Conservation (phyloP, 108 stramenopile genomes). For the Parietichytrium sp. region DNA sequence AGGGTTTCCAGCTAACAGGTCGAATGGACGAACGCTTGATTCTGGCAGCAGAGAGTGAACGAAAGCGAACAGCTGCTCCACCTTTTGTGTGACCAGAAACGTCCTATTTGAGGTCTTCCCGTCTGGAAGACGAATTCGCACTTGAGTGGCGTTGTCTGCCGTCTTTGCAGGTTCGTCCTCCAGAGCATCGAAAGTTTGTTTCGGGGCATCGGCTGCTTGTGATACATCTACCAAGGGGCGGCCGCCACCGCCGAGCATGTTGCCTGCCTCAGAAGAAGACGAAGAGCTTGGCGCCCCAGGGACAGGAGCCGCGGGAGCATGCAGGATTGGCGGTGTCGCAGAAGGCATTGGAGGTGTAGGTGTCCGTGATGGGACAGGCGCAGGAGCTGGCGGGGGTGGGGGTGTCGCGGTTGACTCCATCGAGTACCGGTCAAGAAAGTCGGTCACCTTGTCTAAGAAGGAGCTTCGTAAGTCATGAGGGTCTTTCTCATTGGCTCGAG, state of each 20-base stretch:
- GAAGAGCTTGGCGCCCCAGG: background rate
- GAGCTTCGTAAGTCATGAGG: background rate
- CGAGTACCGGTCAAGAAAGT: background rate
- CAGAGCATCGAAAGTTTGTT: background rate
- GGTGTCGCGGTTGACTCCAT: background rate
- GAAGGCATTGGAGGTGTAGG: no score
- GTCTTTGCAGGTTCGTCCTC: background rate
- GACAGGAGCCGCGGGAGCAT: background rate
- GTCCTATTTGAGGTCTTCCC: background rate
- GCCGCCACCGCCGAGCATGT: no score
- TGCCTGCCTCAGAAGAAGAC: no score
- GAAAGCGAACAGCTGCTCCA: slow-evolving; percentile 9
- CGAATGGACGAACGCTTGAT: background rate
- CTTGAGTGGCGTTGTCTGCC: background rate
- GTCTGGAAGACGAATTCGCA: background rate
- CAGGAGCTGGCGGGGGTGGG: background rate
- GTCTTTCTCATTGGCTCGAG: slow-evolving; percentile 12
- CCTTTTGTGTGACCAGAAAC: background rate
- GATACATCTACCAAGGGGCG: no score
- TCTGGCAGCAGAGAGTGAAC: background rate
- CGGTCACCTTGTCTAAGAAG: background rate
- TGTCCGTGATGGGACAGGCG: background rate
- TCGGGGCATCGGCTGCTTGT: no score
- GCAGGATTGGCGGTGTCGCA: no score
- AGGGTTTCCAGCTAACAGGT: background rate